Conservation (phyloP, 2,329 filamentous ascomycete species). For the Berkeleyomyces rouxiae region DNA sequence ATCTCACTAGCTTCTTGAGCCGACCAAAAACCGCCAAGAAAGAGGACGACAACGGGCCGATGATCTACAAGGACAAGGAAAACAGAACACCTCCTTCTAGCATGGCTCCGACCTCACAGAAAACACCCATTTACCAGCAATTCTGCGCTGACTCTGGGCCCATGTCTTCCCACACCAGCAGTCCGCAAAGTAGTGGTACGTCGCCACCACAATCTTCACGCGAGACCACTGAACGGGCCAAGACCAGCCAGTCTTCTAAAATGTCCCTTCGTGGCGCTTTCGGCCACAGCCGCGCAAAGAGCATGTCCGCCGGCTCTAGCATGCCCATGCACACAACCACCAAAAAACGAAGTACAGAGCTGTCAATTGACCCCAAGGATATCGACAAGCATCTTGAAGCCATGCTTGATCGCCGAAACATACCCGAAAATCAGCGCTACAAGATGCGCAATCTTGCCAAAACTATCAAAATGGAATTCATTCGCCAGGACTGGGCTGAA, state of each 20-base stretch:
- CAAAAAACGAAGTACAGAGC: conserved; percentile 28
- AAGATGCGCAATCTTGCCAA: conserved; percentile 84
- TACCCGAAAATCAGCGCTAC: conserved; percentile 81
- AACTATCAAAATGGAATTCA: conserved; percentile 89
- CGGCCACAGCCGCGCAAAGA: conserved; percentile 24
- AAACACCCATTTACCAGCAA: conserved; percentile 10
- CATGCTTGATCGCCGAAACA: conserved; percentile 70
- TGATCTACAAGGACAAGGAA: conserved; percentile 13
- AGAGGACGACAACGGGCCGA: conserved; percentile 11
- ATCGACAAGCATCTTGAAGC: conserved; percentile 43
- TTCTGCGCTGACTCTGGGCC: conserved; percentile 6
- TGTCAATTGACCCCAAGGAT: conserved; percentile 33
- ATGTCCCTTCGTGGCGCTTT: conserved; percentile 17
- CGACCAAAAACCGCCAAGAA: conserved; percentile 59
- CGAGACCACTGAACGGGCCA: neutral
- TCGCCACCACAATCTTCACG: neutral
- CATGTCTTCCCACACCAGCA: neutral
- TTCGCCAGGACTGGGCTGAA: conserved; percentile 71
- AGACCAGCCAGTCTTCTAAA: conserved; percentile 4
- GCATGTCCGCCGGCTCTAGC: conserved; percentile 6
- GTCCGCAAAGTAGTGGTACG: neutral
- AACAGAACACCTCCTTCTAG: conserved; percentile 12
- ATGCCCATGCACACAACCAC: conserved; percentile 1
- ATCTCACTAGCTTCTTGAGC: conserved; percentile 59
- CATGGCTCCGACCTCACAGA: conserved; percentile 2